phyloP scores from a whole-genome alignment of 192 early-diverging fungal species.

The Chytriomyces confervae region DNA sequence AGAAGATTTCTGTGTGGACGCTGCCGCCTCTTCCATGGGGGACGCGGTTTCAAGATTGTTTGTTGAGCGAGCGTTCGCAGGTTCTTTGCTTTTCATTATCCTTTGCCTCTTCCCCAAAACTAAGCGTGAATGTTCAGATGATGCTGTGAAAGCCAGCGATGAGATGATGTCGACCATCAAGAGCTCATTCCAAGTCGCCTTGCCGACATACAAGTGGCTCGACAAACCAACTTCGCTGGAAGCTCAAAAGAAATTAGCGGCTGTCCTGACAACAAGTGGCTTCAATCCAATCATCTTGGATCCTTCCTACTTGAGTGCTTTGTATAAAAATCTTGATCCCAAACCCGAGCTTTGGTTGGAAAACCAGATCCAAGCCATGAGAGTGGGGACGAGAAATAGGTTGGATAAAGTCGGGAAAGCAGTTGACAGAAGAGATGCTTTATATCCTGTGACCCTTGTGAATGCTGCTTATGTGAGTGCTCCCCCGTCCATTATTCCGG shows the following conservation, averaged over 20 bases:
- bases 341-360: neutral
- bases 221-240: slow-evolving; percentile 19
- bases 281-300: slow-evolving; percentile 15
- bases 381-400: neutral
- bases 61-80: slow-evolving; percentile 38
- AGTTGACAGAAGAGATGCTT: slow-evolving; percentile 10
- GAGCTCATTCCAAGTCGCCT: neutral
- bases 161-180: slow-evolving; percentile 8
- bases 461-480: slow-evolving; percentile 18
- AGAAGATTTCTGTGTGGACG: slow-evolving; percentile 1
- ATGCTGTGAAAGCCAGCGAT: neutral
- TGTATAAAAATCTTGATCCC: slow-evolving; percentile 3
- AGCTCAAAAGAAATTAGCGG: slow-evolving; percentile 26
- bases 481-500: neutral
- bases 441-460: slow-evolving; percentile 6
- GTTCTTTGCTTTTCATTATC: neutral
- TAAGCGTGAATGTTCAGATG: neutral
- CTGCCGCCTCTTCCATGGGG: slow-evolving; percentile 19
- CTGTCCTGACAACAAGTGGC: slow-evolving; percentile 8
- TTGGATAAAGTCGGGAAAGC: slow-evolving; percentile 1
- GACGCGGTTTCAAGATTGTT: slow-evolving; percentile 41
- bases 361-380: slow-evolving; percentile 4
- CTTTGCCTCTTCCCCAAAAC: neutral
- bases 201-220: slow-evolving; percentile 26
- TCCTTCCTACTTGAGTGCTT: neutral